Percentiles rank a stretch among this genome's conserved stretches.
Conservation (phyloP, 306 rosid genomes). For the Albizia julibrissin region DNA sequence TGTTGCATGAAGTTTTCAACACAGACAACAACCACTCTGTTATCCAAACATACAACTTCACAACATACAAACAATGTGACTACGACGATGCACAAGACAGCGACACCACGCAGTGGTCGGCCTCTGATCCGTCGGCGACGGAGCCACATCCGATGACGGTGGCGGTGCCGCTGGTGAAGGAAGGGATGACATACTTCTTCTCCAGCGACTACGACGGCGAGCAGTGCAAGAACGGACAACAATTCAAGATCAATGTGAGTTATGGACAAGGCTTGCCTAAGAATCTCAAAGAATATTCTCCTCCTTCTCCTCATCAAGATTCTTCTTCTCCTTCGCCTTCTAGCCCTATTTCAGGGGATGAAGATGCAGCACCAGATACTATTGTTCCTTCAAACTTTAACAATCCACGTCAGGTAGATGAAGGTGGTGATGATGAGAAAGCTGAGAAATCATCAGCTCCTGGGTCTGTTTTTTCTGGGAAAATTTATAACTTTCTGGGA, state of each 20-base stretch:
- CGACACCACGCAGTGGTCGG: conserved; percentile 72
- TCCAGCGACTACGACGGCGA: conserved; percentile 91
- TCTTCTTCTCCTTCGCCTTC: conserved; percentile 72
- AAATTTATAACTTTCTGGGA: conserved; percentile 24
- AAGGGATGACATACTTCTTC: conserved; percentile 71
- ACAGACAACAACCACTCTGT: conserved; percentile 79
- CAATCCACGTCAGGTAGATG: conserved; percentile 52
- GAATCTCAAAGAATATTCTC: conserved; percentile 34
- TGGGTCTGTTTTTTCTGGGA: conserved; percentile 39
- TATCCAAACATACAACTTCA: conserved; percentile 69
- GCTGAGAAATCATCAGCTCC: conserved; percentile 46
- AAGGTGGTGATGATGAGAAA: conserved; percentile 24
- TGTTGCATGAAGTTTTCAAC: conserved; percentile 70
- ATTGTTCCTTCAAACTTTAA: conserved; percentile 78
- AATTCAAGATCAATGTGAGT: conserved; percentile 59
- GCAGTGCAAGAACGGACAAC: conserved; percentile 79
- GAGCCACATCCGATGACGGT: conserved; percentile 51
- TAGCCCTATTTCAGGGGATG: conserved; percentile 57
- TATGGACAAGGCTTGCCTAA: conserved; percentile 81
- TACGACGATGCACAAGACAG: conserved; percentile 64
- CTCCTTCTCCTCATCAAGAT: conserved; percentile 42
- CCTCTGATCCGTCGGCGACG: conserved; percentile 55
- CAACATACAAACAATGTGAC: conserved; percentile 74
- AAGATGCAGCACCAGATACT: conserved; percentile 74
- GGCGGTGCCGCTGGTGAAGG: conserved; percentile 66